phyloP scores from a whole-genome alignment of 257 asterid species.

The Solanum rostratum region DNA sequence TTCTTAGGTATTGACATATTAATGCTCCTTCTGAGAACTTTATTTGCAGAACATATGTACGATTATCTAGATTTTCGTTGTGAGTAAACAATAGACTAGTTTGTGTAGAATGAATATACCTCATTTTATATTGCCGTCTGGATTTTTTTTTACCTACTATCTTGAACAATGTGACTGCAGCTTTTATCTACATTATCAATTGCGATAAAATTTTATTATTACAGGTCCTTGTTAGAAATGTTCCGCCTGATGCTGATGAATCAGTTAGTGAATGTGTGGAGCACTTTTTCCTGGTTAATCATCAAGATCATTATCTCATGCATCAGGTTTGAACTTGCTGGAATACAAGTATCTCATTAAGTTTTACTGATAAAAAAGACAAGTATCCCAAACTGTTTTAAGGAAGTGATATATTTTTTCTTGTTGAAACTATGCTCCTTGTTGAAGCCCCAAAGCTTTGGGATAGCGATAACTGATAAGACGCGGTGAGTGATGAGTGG shows the following conservation, averaged over 20 bases:
- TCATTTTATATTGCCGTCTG: neutral
- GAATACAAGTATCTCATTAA: neutral
- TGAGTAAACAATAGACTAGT: neutral
- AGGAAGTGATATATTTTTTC: conserved; percentile 11
- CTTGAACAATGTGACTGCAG: neutral
- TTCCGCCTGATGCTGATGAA: conserved; percentile 86
- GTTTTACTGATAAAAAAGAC: neutral
- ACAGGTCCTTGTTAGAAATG: conserved; percentile 86
- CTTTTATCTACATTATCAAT: neutral
- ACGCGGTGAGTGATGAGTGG: neutral
- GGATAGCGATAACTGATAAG: neutral
- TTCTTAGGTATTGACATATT: neutral
- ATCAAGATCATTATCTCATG: conserved; percentile 77
- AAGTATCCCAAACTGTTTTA: neutral
- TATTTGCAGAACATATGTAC: neutral
- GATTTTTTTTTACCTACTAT: neutral
- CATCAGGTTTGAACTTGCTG: conserved; percentile 55
- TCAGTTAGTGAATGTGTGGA: conserved; percentile 71
- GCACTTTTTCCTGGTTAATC: conserved; percentile 97
- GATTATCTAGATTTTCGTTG: neutral
- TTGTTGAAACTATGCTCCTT: conserved; percentile 40
- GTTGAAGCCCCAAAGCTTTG: neutral
- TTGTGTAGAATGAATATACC: neutral
- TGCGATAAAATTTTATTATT: conserved; percentile 1
- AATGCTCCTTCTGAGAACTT: neutral